Evolutionary conservation across 345 rosid species (phyloP).

Genomic region (Arabidopsis suecica): DNA sequence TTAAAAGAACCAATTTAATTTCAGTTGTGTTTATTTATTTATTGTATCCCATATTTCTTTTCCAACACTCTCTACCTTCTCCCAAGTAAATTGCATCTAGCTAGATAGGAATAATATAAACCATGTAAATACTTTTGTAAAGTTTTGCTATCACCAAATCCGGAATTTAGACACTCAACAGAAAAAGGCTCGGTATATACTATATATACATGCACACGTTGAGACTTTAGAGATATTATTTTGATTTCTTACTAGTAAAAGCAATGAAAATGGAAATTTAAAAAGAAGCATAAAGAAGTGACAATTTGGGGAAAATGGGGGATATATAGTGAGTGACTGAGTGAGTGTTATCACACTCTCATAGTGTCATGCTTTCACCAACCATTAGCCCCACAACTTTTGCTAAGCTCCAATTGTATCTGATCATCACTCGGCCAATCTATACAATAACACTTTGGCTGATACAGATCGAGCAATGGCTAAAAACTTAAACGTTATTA

Average conservation of each 20-base stretch:
- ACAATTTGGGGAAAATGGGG: constrained; percentile 9
- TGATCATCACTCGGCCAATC: background rate
- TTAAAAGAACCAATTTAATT: no score
- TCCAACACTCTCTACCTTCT: background rate
- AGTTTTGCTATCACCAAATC: constrained; percentile 13
- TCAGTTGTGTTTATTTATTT: no score
- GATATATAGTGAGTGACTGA: constrained; percentile 20
- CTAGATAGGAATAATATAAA: constrained; percentile 19
- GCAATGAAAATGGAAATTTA: background rate
- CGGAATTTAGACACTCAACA: constrained; percentile 6
- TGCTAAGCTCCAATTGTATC: constrained; percentile 5
- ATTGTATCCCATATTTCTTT: background rate
- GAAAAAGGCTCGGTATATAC: constrained; percentile 4
- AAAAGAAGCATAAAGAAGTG: background rate
- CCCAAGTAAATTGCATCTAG: constrained; percentile 17
- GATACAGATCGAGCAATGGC: background rate
- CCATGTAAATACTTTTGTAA: constrained; percentile 3
- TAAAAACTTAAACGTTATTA: constrained; percentile 3
- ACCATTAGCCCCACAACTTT: constrained; percentile 30
- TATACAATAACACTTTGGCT: constrained; percentile 3
- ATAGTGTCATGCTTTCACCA: constrained; percentile 26
- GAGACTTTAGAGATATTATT: constrained; percentile 6
- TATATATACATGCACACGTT: background rate
- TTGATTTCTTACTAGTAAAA: constrained; percentile 9
- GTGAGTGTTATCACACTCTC: constrained; percentile 21